These are phyloP conservation scores for Suillus plorans DNA, from an alignment of 768 basidiomycete genomes.

Conservation along the genomic window DNA sequence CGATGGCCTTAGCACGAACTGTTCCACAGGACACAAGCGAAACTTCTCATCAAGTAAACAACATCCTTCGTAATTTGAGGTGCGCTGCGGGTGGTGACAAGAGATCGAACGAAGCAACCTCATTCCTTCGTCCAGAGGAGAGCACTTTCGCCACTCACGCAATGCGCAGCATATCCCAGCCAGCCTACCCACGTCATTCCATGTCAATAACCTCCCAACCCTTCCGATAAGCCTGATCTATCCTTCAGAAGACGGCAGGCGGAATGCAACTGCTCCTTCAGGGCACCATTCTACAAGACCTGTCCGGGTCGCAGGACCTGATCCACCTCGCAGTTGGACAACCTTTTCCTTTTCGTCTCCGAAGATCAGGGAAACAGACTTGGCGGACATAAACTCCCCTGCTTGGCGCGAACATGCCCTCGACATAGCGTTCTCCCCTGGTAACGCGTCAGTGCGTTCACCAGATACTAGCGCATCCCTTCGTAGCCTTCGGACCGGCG, in stretches of 20 bases:
- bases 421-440: constrained; percentile 43
- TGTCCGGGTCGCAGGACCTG: constrained; percentile 44
- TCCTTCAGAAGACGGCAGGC: constrained; percentile 9
- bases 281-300: neutral
- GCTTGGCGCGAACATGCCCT: constrained; percentile 59
- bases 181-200: constrained; percentile 18
- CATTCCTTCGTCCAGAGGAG: constrained; percentile 46
- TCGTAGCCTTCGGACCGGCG: constrained; percentile 6
- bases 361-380: constrained; percentile 1
- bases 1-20: neutral
- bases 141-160: constrained; percentile 65
- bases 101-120: neutral
- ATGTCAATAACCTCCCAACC: constrained; percentile 41
- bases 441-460: neutral
- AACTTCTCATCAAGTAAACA: constrained; percentile 25
- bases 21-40: neutral
- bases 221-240: constrained; percentile 45
- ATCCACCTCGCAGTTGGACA: constrained; percentile 61
- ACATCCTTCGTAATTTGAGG: constrained; percentile 29
- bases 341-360: constrained; percentile 26
- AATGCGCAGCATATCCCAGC: constrained; percentile 42
- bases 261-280: neutral
- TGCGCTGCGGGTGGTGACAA: constrained; percentile 10
- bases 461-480: constrained; percentile 2
- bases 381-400: constrained; percentile 25